These are phyloP conservation scores for Liriodendron chinense DNA, from an alignment of 164 flowering plant genomes.

Conservation along the genomic window DNA sequence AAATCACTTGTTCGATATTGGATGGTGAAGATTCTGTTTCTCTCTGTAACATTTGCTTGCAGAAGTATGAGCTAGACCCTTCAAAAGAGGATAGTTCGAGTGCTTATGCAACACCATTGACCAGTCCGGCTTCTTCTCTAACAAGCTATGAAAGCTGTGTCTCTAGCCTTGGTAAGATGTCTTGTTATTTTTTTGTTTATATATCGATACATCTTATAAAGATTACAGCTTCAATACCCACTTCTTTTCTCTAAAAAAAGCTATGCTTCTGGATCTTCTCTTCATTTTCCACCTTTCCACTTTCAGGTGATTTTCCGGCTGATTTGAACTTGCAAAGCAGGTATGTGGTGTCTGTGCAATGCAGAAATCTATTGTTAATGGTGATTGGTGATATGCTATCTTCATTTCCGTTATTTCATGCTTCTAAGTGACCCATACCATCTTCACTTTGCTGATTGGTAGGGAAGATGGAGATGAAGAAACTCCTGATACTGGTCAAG, in stretches of 20 bases:
- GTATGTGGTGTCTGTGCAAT: conserved; percentile 24
- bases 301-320: conserved; percentile 69
- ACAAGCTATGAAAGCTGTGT: conserved; percentile 46
- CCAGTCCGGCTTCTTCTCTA: conserved; percentile 52
- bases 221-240: no score
- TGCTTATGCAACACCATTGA: conserved; percentile 28
- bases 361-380: conserved; percentile 1
- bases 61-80: conserved; percentile 29
- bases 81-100: conserved; percentile 22
- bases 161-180: conserved; percentile 56
- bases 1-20: conserved; percentile 8
- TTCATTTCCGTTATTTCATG: not conserved
- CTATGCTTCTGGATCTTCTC: not conserved
- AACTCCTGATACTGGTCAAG: conserved; percentile 23
- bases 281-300: not conserved
- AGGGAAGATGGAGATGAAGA: conserved; percentile 39
- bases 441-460: not conserved
- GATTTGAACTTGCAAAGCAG: conserved; percentile 43
- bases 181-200: not conserved
- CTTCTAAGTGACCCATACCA: not conserved
- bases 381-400: not conserved
- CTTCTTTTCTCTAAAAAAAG: no score
- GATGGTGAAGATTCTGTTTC: conserved; percentile 17
- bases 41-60: conserved; percentile 36
- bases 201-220: no score